Conservation (phyloP, 176 grass and related monocot species). For the Musa beccarii region DNA sequence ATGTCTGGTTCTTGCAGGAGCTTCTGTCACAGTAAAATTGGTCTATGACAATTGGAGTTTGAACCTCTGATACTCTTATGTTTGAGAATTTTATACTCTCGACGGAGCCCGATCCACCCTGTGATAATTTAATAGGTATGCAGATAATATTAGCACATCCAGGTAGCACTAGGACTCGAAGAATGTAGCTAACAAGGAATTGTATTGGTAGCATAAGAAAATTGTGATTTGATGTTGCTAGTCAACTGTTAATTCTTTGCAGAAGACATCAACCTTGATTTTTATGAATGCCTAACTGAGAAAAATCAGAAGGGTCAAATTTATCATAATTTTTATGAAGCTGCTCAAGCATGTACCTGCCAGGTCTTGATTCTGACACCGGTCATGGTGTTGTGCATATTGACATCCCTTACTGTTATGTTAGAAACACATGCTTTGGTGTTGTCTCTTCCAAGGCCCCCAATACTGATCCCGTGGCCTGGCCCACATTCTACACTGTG, state of each 20-base stretch:
- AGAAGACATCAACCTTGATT: background rate
- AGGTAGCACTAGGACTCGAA: background rate
- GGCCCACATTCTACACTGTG: constrained; percentile 95
- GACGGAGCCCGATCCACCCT: constrained; percentile 14
- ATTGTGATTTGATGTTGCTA: background rate
- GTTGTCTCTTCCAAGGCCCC: constrained; percentile 85
- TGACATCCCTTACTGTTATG: constrained; percentile 84
- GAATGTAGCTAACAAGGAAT: background rate
- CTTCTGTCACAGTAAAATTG: constrained; percentile 18
- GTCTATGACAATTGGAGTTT: constrained; percentile 13
- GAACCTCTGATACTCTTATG: constrained; percentile 11
- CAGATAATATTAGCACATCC: background rate
- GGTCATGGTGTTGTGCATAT: constrained; percentile 82
- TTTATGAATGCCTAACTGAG: background rate
- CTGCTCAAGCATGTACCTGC: constrained; percentile 41
- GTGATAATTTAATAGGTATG: background rate
- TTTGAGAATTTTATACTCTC: constrained; percentile 7
- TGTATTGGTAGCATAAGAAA: background rate
- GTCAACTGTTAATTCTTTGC: background rate
- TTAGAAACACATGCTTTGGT: constrained; percentile 98
- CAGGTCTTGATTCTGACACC: constrained; percentile 99
- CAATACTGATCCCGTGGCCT: constrained; percentile 97
- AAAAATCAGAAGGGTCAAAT: background rate
- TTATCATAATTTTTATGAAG: background rate
- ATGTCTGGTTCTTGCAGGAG: constrained; percentile 15